These are phyloP conservation scores for Theileria annulata DNA, from an alignment of 169 alveolate species.

Conservation along the genomic window DNA sequence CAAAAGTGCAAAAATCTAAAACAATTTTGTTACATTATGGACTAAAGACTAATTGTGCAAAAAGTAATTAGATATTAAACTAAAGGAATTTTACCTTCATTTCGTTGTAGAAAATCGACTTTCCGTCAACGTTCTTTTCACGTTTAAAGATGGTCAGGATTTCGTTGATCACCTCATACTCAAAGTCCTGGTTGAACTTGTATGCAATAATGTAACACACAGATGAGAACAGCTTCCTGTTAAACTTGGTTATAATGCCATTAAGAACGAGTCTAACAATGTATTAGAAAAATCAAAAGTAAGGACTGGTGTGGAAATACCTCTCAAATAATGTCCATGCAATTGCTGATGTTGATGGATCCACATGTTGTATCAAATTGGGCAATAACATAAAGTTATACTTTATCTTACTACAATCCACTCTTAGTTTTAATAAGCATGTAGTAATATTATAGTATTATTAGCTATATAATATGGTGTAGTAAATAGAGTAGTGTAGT, in stretches of 20 bases:
- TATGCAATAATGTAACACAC: slow-evolving; percentile 74
- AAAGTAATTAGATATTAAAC: slow-evolving; percentile 28
- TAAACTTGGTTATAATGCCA: slow-evolving; percentile 70
- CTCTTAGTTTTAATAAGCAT: neutral
- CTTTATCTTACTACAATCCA: slow-evolving; percentile 58
- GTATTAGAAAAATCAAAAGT: neutral
- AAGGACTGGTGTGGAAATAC: slow-evolving; percentile 14
- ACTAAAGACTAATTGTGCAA: neutral
- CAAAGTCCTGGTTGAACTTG: slow-evolving; percentile 78
- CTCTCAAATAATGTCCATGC: slow-evolving; percentile 80
- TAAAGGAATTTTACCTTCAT: slow-evolving; percentile 61
- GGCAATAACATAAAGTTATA: slow-evolving; percentile 57
- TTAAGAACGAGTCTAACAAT: slow-evolving; percentile 65
- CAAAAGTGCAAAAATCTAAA: slow-evolving; percentile 49
- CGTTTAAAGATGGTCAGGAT: slow-evolving; percentile 59
- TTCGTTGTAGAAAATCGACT: slow-evolving; percentile 66
- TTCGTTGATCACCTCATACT: slow-evolving; percentile 69
- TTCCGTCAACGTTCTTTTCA: slow-evolving; percentile 60
- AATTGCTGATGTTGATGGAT: slow-evolving; percentile 76
- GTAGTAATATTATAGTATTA: neutral
- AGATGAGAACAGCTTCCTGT: slow-evolving; percentile 75
- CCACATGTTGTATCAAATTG: slow-evolving; percentile 62
- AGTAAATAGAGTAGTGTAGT: neutral
- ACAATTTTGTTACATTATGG: neutral
- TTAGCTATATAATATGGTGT: neutral